A percentile compares a stretch with the other conserved stretches of the same genome.
These are phyloP conservation scores for Exserohilum rostratum DNA, from an alignment of 2,329 filamentous ascomycete species.

Conservation along the genomic window DNA sequence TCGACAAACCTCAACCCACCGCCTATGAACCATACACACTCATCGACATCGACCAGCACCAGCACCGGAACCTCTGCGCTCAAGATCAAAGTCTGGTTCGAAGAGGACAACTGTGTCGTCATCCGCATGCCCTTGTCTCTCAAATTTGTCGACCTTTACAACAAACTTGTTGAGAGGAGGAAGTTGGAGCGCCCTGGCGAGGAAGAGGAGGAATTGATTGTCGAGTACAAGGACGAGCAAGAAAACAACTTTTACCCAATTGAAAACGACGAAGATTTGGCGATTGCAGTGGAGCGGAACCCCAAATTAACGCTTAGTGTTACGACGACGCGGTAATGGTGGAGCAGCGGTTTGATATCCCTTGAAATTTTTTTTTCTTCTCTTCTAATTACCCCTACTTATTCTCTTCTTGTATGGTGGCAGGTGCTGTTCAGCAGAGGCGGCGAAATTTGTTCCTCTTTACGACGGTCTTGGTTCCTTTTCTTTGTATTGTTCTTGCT, in stretches of 20 bases:
- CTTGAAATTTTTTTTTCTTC: neutral
- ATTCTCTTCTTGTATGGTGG: neutral
- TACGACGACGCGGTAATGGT: conserved; percentile 23
- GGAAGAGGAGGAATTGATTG: conserved; percentile 70
- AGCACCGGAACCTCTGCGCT: conserved; percentile 52
- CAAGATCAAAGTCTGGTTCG: conserved; percentile 95
- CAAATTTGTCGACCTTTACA: conserved; percentile 75
- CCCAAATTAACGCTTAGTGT: conserved; percentile 78
- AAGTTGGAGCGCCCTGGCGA: conserved; percentile 64
- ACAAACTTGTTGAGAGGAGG: conserved; percentile 83
- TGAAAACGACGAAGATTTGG: conserved; percentile 79
- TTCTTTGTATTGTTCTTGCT: conserved; percentile 9
- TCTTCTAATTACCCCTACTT: conserved; percentile 9
- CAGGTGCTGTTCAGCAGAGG: neutral
- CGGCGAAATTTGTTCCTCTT: neutral
- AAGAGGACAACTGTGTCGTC: conserved; percentile 82
- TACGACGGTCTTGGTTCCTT: conserved; percentile 1
- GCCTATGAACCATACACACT: conserved; percentile 48
- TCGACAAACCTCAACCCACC: conserved; percentile 41
- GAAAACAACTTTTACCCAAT: conserved; percentile 76
- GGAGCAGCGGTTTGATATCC: neutral
- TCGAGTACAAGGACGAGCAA: conserved; percentile 86
- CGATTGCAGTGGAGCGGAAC: conserved; percentile 79
- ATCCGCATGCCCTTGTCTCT: conserved; percentile 87
- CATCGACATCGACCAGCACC: conserved; percentile 43